phyloP scores from a whole-genome alignment of 78 protist species.

The Thecamonas trahens region DNA sequence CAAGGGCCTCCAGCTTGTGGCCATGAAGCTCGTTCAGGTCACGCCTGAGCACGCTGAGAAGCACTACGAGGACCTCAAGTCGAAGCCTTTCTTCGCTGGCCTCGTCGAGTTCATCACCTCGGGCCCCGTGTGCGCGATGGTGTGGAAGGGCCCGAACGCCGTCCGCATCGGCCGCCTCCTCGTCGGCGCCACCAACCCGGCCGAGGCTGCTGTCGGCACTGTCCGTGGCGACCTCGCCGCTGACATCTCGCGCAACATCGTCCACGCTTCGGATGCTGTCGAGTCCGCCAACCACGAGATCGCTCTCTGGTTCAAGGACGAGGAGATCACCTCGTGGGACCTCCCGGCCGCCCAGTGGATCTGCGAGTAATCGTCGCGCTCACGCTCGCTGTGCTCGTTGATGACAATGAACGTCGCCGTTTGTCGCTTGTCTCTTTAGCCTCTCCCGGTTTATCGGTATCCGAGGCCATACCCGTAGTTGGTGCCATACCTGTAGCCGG shows the following conservation, averaged over 20 bases:
- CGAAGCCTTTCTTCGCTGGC: constrained; percentile 59
- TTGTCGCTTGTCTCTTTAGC: too few species aligned
- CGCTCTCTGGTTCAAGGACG: constrained; percentile 61
- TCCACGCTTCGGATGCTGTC: constrained; percentile 75
- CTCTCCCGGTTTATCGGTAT: too few species aligned
- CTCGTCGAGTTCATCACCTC: constrained; percentile 45
- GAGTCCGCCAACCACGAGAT: constrained; percentile 74
- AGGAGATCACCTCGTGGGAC: constrained; percentile 21
- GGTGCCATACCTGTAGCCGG: too few species aligned
- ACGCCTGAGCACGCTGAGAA: constrained; percentile 8
- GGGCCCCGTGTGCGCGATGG: constrained; percentile 37
- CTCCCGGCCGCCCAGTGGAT: constrained; percentile 1
- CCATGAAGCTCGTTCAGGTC: constrained; percentile 36
- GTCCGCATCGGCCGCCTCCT: constrained; percentile 53
- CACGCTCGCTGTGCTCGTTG: too few species aligned
- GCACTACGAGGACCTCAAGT: constrained; percentile 64
- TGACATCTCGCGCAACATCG: constrained; percentile 55
- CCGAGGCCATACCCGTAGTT: too few species aligned
- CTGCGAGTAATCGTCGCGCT: constrained; percentile 20
- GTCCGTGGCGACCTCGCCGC: constrained; percentile 76
- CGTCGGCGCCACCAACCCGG: constrained; percentile 81
- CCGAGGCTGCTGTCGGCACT: constrained; percentile 66
- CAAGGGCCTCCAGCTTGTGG: constrained; percentile 69
- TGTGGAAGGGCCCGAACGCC: constrained; percentile 46
- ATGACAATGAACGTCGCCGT: too few species aligned